Percentiles rank a stretch among this genome's conserved stretches.
These are phyloP conservation scores for Solanum peruvianum DNA, from an alignment of 257 asterid species.

Conservation along the genomic window DNA sequence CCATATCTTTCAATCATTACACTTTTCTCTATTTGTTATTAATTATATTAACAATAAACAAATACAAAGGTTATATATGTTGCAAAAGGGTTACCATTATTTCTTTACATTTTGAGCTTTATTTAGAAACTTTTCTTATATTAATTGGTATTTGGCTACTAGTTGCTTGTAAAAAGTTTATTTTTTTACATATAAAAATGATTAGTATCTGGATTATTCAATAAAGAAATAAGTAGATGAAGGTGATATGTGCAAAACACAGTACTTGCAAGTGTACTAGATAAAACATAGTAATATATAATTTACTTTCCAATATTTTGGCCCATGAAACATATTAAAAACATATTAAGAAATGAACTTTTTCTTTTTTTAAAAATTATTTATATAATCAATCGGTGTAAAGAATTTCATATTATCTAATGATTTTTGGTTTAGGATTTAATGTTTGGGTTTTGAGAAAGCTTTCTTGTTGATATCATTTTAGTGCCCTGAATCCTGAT, in stretches of 20 bases:
- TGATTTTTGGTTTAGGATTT: no score
- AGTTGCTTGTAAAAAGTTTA: no score
- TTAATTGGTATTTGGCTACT: no score
- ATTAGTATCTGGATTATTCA: not conserved
- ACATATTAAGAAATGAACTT: not conserved
- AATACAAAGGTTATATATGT: not conserved
- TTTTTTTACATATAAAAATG: not conserved
- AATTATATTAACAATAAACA: not conserved
- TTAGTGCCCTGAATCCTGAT: no score
- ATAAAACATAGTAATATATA: not conserved
- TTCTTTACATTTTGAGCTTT: not conserved
- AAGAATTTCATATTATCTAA: no score
- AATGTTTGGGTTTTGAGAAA: no score
- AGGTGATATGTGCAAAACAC: not conserved
- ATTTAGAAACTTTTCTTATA: not conserved
- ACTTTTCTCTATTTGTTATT: not conserved
- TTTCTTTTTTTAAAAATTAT: no score
- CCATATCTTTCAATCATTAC: conserved; percentile 8
- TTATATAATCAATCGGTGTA: no score
- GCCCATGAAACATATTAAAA: not conserved
- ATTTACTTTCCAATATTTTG: not conserved
- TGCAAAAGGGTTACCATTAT: not conserved
- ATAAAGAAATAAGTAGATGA: not conserved
- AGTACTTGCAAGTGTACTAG: not conserved
- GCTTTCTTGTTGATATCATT: not conserved